phyloP scores from a whole-genome alignment of 805 yeast species.

The Saccharomyces eubayanus region DNA sequence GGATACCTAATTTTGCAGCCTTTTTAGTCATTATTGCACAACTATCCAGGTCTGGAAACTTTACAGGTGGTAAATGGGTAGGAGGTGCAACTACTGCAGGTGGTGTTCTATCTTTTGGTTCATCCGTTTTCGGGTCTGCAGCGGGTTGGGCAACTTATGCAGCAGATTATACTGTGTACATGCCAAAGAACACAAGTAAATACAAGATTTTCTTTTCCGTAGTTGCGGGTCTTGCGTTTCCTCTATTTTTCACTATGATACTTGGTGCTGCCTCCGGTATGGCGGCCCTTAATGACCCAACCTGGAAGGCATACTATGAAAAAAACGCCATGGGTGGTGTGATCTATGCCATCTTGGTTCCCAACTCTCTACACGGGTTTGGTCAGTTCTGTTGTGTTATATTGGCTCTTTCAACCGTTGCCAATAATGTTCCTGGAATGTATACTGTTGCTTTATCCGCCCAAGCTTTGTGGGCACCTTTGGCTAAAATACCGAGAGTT shows the following conservation, averaged over 20 bases:
- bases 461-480: constrained; percentile 73
- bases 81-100: constrained; percentile 69
- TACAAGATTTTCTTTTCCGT: constrained; percentile 56
- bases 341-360: constrained; percentile 67
- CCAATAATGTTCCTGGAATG: constrained; percentile 90
- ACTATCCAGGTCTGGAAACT: constrained; percentile 57
- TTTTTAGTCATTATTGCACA: constrained; percentile 76
- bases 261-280: constrained; percentile 83
- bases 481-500: constrained; percentile 70
- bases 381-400: constrained; percentile 86
- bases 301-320: constrained; percentile 44
- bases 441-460: constrained; percentile 83
- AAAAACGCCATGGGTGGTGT: constrained; percentile 69
- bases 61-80: constrained; percentile 43
- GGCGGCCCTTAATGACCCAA: constrained; percentile 43
- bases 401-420: constrained; percentile 75
- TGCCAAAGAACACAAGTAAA: constrained; percentile 56
- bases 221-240: constrained; percentile 53
- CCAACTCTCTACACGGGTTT: constrained; percentile 75
- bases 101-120: constrained; percentile 69
- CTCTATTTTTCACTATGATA: constrained; percentile 63
- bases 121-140: constrained; percentile 78
- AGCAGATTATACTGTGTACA: constrained; percentile 85
- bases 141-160: constrained; percentile 94
- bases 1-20: constrained; percentile 73